A percentile compares a stretch with the other conserved stretches of the same genome.
phyloP scores from a whole-genome alignment of 192 early-diverging fungal genomes.

The Endogone sp. region DNA sequence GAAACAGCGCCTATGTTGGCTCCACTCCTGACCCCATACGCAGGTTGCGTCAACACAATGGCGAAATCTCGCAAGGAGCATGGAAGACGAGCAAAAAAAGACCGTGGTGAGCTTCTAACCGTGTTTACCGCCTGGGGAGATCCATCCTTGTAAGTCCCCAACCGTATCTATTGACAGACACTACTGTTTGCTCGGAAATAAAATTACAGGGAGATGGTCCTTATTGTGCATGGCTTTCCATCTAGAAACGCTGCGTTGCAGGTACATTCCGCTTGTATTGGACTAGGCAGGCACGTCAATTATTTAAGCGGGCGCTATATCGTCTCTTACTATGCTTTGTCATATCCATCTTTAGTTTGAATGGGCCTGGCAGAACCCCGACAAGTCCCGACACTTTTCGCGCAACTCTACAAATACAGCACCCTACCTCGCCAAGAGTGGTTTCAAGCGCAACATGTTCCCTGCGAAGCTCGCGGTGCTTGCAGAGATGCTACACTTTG shows the following conservation, averaged over 20 bases:
- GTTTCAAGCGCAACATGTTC: conserved; percentile 7
- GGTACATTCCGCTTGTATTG: background rate
- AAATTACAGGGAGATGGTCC: conserved; percentile 13
- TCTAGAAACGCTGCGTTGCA: background rate
- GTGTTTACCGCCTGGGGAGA: background rate
- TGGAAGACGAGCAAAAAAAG: conserved; percentile 5
- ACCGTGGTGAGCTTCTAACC: conserved; percentile 5
- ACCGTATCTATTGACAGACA: too few species aligned
- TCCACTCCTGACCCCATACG: conserved; percentile 19
- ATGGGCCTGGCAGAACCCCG: conserved; percentile 19
- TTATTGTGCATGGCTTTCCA: conserved; percentile 17
- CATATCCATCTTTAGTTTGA: conserved; percentile 5
- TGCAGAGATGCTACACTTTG: background rate
- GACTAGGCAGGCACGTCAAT: too few species aligned
- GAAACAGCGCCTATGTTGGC: conserved; percentile 15
- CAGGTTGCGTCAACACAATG: conserved; percentile 19
- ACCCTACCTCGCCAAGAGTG: conserved; percentile 4
- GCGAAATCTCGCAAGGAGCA: conserved; percentile 18
- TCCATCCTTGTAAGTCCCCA: too few species aligned
- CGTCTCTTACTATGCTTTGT: background rate
- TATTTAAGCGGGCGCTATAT: background rate
- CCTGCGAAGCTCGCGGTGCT: background rate
- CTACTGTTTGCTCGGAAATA: too few species aligned
- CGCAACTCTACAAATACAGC: background rate
- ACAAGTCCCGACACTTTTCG: conserved; percentile 10